Evolutionary conservation across 257 asterid species (phyloP).

Genomic region (Scutellaria barbata): DNA sequence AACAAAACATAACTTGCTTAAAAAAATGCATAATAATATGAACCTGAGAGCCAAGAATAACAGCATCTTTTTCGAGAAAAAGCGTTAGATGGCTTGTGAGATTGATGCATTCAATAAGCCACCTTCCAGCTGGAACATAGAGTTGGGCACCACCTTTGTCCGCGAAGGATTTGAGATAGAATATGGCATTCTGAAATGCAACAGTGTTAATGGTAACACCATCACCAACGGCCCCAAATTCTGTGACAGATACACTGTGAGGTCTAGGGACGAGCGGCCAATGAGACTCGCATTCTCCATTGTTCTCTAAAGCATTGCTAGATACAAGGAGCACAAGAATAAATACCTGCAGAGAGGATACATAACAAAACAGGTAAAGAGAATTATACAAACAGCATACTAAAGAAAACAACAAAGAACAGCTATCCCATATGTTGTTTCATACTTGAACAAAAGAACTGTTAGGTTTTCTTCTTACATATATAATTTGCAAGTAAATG

Average conservation of each 20-base stretch:
- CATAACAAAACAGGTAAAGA: slow-evolving; percentile 23
- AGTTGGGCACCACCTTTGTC: slow-evolving; percentile 96
- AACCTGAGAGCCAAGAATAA: slow-evolving; percentile 85
- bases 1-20: background rate
- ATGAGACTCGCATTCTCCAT: slow-evolving; percentile 65
- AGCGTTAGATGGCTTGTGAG: slow-evolving; percentile 91
- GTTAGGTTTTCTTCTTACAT: no score
- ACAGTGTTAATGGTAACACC: slow-evolving; percentile 80
- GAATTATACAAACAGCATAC: background rate
- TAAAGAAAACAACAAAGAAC: background rate
- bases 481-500: no score
- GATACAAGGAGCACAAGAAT: slow-evolving; percentile 57
- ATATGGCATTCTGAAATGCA: slow-evolving; percentile 92
- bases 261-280: slow-evolving; percentile 79
- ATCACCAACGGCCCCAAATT: slow-evolving; percentile 92
- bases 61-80: slow-evolving; percentile 77
- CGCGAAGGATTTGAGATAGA: slow-evolving; percentile 81
- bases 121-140: slow-evolving; percentile 76
- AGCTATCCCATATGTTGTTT: background rate
- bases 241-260: slow-evolving; percentile 87
- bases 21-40: background rate
- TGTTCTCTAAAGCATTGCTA: slow-evolving; percentile 39
- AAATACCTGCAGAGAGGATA: slow-evolving; percentile 51
- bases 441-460: background rate
- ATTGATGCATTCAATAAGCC: slow-evolving; percentile 76